Percentiles rank a stretch among this genome's conserved stretches.
Conservation (phyloP, 345 rosid genomes). For the Lenwebbia sp. region DNA sequence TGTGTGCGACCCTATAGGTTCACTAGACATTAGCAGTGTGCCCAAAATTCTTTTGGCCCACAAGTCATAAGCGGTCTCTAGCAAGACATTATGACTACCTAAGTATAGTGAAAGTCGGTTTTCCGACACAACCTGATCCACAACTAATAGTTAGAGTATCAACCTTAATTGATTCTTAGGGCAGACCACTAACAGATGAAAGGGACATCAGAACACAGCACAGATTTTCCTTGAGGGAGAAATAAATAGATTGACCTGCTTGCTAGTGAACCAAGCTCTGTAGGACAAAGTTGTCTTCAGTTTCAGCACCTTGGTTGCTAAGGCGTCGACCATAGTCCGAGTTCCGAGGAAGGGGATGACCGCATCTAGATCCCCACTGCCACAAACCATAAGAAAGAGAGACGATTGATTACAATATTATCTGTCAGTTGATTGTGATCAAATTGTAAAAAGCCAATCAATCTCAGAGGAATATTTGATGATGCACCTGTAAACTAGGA, state of each 20-base stretch:
- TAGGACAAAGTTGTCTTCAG: constrained; percentile 25
- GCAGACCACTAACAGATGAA: too few relatives aligned
- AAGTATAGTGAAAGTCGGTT: too few relatives aligned
- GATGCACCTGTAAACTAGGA: constrained; percentile 13
- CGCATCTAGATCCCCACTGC: constrained; percentile 15
- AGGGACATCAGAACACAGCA: not conserved
- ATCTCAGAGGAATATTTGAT: not conserved
- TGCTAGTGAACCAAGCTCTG: constrained; percentile 19
- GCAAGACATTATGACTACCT: too few relatives aligned
- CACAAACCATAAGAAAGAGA: not conserved
- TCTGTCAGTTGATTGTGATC: not conserved
- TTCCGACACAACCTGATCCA: too few relatives aligned
- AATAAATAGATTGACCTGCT: not conserved
- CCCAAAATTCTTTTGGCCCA: too few relatives aligned
- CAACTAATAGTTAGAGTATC: too few relatives aligned
- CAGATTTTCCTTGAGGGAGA: not conserved
- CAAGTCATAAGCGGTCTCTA: too few relatives aligned
- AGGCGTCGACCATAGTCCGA: constrained; percentile 8
- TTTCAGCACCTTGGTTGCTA: constrained; percentile 14
- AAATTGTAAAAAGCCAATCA: not conserved
- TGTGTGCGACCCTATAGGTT: too few relatives aligned
- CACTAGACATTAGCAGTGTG: too few relatives aligned
- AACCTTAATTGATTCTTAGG: too few relatives aligned
- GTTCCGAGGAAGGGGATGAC: constrained; percentile 22
- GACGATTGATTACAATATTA: not conserved